phyloP scores from a whole-genome alignment of 108 stramenopile genomes.

The Cyclotella sp. region DNA sequence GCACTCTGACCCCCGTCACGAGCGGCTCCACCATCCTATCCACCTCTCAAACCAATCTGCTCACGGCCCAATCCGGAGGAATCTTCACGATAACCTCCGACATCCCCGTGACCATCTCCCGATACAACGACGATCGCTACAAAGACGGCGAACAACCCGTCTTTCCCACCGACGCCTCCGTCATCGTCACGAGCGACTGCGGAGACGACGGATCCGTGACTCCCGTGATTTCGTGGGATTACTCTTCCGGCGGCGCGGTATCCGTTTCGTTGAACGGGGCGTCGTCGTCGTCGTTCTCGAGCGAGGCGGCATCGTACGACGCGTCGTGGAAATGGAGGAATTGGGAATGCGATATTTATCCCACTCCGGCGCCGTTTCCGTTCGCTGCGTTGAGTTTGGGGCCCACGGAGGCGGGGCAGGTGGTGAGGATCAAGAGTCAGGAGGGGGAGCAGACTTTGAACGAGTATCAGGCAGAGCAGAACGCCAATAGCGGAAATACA shows the following conservation, averaged over 20 bases:
- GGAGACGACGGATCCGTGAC: not conserved
- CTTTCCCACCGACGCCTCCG: conserved; percentile 12
- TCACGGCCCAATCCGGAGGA: conserved; percentile 11
- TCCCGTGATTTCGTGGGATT: conserved; percentile 24
- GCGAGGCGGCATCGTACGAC: conserved; percentile 5
- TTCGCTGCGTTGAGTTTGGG: conserved; percentile 1
- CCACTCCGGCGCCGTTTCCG: conserved; percentile 13
- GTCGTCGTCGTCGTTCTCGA: not conserved
- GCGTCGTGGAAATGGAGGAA: conserved; percentile 10
- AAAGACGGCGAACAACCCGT: conserved; percentile 25
- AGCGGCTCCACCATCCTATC: not conserved
- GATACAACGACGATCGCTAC: conserved; percentile 32
- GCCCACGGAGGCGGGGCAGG: conserved; percentile 5
- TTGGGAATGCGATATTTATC: conserved; percentile 18
- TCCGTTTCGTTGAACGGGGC: not conserved
- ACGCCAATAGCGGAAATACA: not conserved
- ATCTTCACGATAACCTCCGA: conserved; percentile 29
- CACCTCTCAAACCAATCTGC: conserved; percentile 1
- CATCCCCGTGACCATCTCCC: conserved; percentile 34
- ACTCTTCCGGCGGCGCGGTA: not conserved
- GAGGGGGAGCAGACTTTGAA: conserved; percentile 4
- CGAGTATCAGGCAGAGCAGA: not conserved
- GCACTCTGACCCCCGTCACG: not conserved
- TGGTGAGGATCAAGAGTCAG: not conserved
- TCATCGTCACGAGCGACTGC: conserved; percentile 34